Base-by-base conservation (phyloP, 768 basidiomycete genomes). In the Serendipita sp. region DNA sequence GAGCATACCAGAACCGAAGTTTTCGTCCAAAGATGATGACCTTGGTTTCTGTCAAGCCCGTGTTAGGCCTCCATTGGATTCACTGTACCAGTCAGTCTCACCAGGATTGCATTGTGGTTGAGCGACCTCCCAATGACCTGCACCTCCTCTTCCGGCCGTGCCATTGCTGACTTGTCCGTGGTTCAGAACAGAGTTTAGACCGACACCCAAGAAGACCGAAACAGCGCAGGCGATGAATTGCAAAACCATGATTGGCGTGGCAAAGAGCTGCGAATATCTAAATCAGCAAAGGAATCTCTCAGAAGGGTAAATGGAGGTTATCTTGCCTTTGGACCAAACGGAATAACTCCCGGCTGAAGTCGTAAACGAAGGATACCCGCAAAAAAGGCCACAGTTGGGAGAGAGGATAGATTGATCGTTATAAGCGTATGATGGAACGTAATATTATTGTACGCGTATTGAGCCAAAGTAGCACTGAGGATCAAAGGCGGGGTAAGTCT, bases 371-470 rank as follows among this genome's bases (percentile, higher is more conserved):
- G 34, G 35, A 60, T 60, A 32, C 56, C 56, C 7, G 56, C 56
- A 60, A 60, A 60, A n/a, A 60, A 60, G 16, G 56, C 56, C 16
- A 60, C 56, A n/a, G 56, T 60, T 11, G 56, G 56, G 23, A 60
- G 34, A 23, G 23, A 16, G 1, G 56, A 60, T 8, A 60, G 28
- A 36, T 60, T 60, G 56, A 60, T 60, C 56, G 56, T 60, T 23
- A 60, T 60, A n/a, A 60, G 56, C 16, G 56, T 60, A 2, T 60
- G 56, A n/a, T 60, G 56, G 32, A 60, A 60, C n/a, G 56, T 60
- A n/a, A 60, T 60, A 60, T 60, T 60, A 60, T 60, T 60, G 35
- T 60, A 60, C 32, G 56, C 56, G n/a, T 60, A 60, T 60, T 60
- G 56, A 10, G 56, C 56, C 34, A 60, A 35, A 32, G 56, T 60